Evolutionary conservation across 192 early-diverging fungal species (phyloP).

Genomic region (Entrophospora sp.): DNA sequence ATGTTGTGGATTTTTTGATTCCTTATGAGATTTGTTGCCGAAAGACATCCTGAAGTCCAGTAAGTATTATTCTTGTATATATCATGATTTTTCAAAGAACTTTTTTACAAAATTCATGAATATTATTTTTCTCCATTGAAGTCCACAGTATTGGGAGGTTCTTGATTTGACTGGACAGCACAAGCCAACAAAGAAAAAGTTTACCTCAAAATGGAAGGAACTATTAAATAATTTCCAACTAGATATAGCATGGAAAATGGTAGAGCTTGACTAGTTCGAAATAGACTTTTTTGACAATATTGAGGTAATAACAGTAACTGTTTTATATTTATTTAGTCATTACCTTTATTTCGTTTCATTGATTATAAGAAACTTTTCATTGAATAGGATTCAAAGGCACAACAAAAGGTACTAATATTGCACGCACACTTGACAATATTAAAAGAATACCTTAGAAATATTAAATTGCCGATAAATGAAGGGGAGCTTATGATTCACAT

Average conservation of each 20-base stretch:
- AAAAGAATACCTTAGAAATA: neutral
- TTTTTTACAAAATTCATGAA: conserved; percentile 5
- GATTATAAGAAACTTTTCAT: neutral
- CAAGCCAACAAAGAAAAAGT: conserved; percentile 10
- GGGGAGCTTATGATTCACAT: neutral
- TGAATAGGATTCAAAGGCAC: conserved; percentile 4
- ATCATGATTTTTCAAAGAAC: neutral
- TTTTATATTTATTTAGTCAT: conserved; percentile 2
- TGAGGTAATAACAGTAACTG: conserved; percentile 1
- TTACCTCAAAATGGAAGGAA: neutral
- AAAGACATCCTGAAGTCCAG: conserved; percentile 7
- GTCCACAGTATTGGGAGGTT: conserved; percentile 4
- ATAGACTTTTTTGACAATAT: conserved; percentile 13
- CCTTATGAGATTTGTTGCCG: neutral
- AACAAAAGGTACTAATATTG: neutral
- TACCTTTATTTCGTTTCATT: conserved; percentile 15
- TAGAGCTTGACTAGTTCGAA: neutral
- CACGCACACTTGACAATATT: conserved; percentile 3
- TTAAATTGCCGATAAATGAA: conserved; percentile 9
- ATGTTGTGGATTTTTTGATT: neutral
- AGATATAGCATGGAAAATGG: neutral
- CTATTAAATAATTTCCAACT: neutral
- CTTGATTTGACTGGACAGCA: conserved; percentile 6
- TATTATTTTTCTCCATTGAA: conserved; percentile 10
- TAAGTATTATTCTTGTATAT: conserved; percentile 11